Conservation (phyloP, 805 yeast genomes). For the Scheffersomyces ergatensis region DNA sequence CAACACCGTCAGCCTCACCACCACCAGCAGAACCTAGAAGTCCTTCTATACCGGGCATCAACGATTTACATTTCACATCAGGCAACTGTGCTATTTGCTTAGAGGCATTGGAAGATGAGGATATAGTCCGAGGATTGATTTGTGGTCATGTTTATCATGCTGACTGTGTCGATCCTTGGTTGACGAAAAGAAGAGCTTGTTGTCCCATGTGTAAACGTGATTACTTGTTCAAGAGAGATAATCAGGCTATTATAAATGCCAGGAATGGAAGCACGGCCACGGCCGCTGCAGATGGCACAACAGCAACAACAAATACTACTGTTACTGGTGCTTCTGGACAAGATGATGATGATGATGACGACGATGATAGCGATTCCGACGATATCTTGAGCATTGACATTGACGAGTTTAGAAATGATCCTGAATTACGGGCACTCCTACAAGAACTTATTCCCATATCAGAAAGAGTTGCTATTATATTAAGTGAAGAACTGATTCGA, state of each 20-base stretch:
- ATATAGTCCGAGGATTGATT: slow-evolving; percentile 65
- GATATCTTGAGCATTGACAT: slow-evolving; percentile 18
- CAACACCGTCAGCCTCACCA: not conserved
- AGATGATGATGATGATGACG: slow-evolving; percentile 13
- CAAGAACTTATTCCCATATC: slow-evolving; percentile 39
- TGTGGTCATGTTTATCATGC: slow-evolving; percentile 86
- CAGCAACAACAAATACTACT: slow-evolving; percentile 9
- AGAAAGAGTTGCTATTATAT: slow-evolving; percentile 42
- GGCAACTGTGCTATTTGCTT: slow-evolving; percentile 81
- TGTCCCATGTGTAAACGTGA: slow-evolving; percentile 84
- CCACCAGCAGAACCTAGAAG: too few relatives aligned
- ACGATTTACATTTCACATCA: slow-evolving; percentile 51
- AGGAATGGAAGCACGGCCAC: not conserved
- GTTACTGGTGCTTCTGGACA: slow-evolving; percentile 1
- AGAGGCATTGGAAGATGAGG: slow-evolving; percentile 60
- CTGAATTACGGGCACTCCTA: slow-evolving; percentile 32
- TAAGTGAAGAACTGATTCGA: slow-evolving; percentile 26
- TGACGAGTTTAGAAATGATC: slow-evolving; percentile 35
- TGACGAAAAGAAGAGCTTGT: slow-evolving; percentile 68
- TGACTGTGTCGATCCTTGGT: slow-evolving; percentile 80
- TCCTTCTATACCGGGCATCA: not conserved
- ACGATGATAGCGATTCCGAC: slow-evolving; percentile 12
- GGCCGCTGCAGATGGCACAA: not conserved
- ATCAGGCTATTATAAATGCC: slow-evolving; percentile 2
- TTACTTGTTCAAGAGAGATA: slow-evolving; percentile 29